Conservation (phyloP, 2,329 filamentous ascomycete genomes). For the Bretziella fagacearum region DNA sequence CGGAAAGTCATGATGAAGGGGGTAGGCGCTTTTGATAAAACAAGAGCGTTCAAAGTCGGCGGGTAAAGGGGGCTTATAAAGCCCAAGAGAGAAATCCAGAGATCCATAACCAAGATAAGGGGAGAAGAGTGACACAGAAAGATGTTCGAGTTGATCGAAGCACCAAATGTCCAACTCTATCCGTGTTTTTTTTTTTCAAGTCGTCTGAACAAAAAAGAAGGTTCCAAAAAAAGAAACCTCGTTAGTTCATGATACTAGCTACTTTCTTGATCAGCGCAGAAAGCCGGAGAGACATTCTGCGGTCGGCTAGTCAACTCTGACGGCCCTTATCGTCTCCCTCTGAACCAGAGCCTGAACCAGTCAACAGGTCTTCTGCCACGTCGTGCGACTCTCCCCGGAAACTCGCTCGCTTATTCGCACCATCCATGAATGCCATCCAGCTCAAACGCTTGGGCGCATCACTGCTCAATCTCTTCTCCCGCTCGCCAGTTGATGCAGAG, state of each 20-base stretch:
- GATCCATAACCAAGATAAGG: too few relatives aligned
- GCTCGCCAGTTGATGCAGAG: neutral
- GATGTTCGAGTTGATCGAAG: too few relatives aligned
- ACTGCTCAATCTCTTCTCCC: neutral
- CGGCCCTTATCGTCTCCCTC: neutral
- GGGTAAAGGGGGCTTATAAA: too few relatives aligned
- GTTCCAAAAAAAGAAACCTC: neutral
- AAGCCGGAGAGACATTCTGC: neutral
- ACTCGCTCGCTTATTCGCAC: neutral
- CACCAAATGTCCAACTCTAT: too few relatives aligned
- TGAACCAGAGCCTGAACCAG: neutral
- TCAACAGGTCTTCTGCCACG: neutral
- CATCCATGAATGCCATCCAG: too few relatives aligned
- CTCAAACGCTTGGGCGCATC: neutral
- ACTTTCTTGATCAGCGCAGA: slow-evolving; percentile 1
- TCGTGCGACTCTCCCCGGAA: neutral
- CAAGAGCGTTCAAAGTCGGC: too few relatives aligned
- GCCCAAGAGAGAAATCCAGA: too few relatives aligned
- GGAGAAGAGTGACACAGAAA: too few relatives aligned
- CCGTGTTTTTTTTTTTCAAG: too few relatives aligned
- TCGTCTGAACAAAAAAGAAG: too few relatives aligned
- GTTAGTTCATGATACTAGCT: slow-evolving; percentile 2
- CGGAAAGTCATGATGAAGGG: too few relatives aligned
- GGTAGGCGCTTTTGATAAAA: too few relatives aligned
- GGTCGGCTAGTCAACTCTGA: slow-evolving; percentile 1